Conservation (phyloP, 768 basidiomycete genomes). For the Amanita muscaria region DNA sequence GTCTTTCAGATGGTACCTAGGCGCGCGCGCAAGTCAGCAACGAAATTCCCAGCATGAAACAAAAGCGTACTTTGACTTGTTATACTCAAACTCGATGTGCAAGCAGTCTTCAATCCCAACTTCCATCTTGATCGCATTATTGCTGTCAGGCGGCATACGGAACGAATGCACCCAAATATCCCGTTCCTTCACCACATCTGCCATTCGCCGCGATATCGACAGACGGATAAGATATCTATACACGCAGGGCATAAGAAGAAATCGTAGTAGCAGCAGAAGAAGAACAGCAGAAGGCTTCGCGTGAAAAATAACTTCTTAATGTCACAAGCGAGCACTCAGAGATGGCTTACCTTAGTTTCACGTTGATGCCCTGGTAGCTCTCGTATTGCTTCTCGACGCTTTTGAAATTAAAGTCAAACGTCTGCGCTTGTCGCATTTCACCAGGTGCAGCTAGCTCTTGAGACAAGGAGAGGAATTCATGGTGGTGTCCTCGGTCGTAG, state of each 20-base stretch:
- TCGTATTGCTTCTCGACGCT: constrained; percentile 99
- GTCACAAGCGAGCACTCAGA: background rate
- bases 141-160: constrained; percentile 96
- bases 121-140: constrained; percentile 99
- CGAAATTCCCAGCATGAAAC: background rate
- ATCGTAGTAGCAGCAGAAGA: no score
- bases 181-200: constrained; percentile 86
- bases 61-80: constrained; percentile 86
- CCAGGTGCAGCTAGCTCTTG: constrained; percentile 95
- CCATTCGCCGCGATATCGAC: constrained; percentile 84
- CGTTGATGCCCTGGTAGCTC: constrained; percentile 96
- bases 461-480: constrained; percentile 92
- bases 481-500: constrained; percentile 96
- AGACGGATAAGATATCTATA: constrained; percentile 87
- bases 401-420: constrained; percentile 96
- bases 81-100: constrained; percentile 99
- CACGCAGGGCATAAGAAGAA: constrained; percentile 3
- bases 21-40: background rate
- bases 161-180: constrained; percentile 98
- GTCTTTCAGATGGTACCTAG: constrained; percentile 95
- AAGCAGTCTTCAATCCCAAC: constrained; percentile 98
- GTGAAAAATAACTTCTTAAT: constrained; percentile 8
- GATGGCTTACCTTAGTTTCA: constrained; percentile 76
- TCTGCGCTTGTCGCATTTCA: constrained; percentile 94
- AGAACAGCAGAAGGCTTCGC: constrained; percentile 1